phyloP scores from a whole-genome alignment of 2,329 filamentous ascomycete species.

The Emericellopsis atlantica region DNA sequence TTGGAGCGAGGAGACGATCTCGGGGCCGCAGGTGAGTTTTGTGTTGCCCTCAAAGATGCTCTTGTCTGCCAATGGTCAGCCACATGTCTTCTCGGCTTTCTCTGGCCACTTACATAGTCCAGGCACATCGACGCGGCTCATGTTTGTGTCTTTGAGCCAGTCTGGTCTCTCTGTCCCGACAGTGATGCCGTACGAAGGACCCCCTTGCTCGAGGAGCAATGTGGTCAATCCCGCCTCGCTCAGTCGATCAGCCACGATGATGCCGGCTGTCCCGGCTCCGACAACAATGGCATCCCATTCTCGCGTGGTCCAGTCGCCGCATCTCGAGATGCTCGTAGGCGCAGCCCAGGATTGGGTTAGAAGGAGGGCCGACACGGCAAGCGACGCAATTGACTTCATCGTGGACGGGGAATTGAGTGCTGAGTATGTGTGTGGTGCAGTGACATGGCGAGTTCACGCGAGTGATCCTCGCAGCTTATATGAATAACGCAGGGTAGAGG shows the following conservation, averaged over 20 bases:
- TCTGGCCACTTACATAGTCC: background rate
- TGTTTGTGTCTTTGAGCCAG: background rate
- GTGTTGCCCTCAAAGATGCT: background rate
- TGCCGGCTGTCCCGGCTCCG: slow-evolving; percentile 1
- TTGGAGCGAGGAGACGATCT: background rate
- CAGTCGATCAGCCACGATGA: slow-evolving; percentile 1
- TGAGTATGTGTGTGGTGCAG: too few relatives aligned
- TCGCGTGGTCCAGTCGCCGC: background rate
- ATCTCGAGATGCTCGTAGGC: background rate
- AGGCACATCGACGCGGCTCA: background rate
- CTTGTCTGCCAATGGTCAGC: background rate
- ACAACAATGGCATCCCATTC: slow-evolving; percentile 2
- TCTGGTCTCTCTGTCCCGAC: background rate
- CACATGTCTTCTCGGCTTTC: background rate
- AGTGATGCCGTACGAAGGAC: background rate
- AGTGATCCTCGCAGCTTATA: too few relatives aligned
- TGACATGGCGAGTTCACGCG: too few relatives aligned
- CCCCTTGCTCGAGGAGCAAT: background rate
- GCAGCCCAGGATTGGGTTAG: background rate
- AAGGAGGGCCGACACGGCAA: background rate
- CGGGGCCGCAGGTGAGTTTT: background rate
- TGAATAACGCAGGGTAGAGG: too few relatives aligned
- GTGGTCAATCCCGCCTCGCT: background rate
- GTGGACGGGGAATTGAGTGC: slow-evolving; percentile 1
- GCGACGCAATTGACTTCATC: slow-evolving; percentile 7